Conservation (phyloP, 1,139 yeast species). For the Blastobotrys apis region DNA sequence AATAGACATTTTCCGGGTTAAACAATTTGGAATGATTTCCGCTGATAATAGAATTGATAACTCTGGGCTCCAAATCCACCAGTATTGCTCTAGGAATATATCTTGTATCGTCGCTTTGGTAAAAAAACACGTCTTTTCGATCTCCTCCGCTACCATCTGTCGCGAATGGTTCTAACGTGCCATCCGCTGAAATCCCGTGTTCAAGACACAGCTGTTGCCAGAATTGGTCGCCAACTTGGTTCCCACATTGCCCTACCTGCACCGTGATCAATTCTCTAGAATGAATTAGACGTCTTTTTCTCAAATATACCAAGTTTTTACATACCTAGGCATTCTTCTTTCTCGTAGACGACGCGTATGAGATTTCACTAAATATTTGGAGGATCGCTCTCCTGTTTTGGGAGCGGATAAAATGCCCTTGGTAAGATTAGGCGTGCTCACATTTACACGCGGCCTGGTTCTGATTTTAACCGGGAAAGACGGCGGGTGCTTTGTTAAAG, state of each 20-base stretch:
- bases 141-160: constrained; percentile 46
- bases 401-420: no score
- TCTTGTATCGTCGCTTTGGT: constrained; percentile 65
- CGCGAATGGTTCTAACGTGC: constrained; percentile 43
- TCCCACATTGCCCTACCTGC: constrained; percentile 90
- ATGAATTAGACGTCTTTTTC: no score
- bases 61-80: constrained; percentile 89
- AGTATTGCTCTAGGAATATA: constrained; percentile 86
- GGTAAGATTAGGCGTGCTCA: no score
- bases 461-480: no score
- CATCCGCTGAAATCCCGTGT: constrained; percentile 80
- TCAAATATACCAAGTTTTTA: no score
- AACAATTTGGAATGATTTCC: constrained; percentile 58
- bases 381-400: no score
- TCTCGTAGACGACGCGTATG: no score
- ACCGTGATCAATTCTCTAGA: constrained; percentile 57
- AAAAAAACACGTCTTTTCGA: constrained; percentile 80
- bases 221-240: constrained; percentile 88
- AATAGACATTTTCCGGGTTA: constrained; percentile 78
- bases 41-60: constrained; percentile 59
- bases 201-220: constrained; percentile 89
- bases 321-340: constrained; percentile 13
- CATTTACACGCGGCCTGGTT: no score
- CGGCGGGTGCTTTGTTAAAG: no score
- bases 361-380: no score